These are phyloP conservation scores for Leishmania gerbilli DNA, from an alignment of 208 protist species.

Conservation along the genomic window DNA sequence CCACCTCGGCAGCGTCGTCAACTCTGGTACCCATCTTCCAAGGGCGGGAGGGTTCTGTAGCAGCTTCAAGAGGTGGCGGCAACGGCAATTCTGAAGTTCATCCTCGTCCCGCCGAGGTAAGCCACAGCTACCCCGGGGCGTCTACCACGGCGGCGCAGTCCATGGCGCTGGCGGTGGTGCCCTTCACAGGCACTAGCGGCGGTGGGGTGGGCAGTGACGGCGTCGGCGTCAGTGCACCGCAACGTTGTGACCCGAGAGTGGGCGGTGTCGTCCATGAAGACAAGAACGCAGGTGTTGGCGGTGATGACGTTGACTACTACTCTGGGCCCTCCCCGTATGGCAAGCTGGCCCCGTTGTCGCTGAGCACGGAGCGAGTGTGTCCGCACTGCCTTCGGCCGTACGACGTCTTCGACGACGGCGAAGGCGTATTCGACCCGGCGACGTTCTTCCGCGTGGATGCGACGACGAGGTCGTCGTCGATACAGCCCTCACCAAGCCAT, in stretches of 20 bases:
- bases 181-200: conserved; percentile 15
- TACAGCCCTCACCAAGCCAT: not conserved
- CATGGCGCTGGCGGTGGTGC: conserved; percentile 29
- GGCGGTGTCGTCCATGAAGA: not conserved
- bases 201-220: not conserved
- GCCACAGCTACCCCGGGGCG: not conserved
- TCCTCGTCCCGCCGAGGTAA: not conserved
- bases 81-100: not conserved
- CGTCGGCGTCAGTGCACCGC: not conserved
- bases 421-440: conserved; percentile 6
- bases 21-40: conserved; percentile 1
- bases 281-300: not conserved
- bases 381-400: conserved; percentile 41
- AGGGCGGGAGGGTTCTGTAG: not conserved
- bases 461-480: not conserved
- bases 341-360: conserved; percentile 21
- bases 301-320: conserved; percentile 2
- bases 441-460: conserved; percentile 13
- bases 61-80: not conserved
- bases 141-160: not conserved
- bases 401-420: conserved; percentile 16
- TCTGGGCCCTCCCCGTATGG: conserved; percentile 5
- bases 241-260: not conserved
- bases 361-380: conserved; percentile 37
- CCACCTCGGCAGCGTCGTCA: not conserved